A percentile compares a stretch with the other conserved stretches of the same genome.
These are phyloP conservation scores for Dicorynia guianensis DNA, from an alignment of 306 rosid species.

Conservation along the genomic window DNA sequence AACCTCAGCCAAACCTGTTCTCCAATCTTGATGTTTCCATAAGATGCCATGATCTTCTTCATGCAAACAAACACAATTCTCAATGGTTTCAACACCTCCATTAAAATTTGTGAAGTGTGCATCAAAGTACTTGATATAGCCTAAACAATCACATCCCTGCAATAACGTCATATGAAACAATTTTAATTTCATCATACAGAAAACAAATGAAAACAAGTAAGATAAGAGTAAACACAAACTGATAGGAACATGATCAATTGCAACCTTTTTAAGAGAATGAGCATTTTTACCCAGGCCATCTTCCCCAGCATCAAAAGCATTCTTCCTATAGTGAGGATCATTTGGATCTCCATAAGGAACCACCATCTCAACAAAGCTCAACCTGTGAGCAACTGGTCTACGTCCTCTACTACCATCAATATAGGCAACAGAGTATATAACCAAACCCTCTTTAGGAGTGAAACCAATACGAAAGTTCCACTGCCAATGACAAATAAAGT, in stretches of 20 bases:
- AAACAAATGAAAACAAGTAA: constrained; percentile 22
- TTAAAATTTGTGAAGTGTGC: constrained; percentile 80
- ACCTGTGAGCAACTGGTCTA: constrained; percentile 76
- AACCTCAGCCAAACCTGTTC: constrained; percentile 83
- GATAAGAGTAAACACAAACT: not conserved
- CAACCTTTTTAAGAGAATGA: constrained; percentile 84
- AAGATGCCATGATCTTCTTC: constrained; percentile 87
- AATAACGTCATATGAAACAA: constrained; percentile 36
- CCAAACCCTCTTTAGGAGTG: constrained; percentile 78
- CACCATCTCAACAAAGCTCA: constrained; percentile 88
- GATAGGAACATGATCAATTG: constrained; percentile 7
- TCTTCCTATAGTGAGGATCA: constrained; percentile 86
- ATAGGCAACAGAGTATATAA: constrained; percentile 74
- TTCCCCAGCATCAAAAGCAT: constrained; percentile 91
- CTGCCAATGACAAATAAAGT: constrained; percentile 54
- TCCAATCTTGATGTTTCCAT: constrained; percentile 96
- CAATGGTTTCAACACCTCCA: constrained; percentile 82
- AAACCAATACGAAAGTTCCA: constrained; percentile 88
- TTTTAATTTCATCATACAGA: constrained; percentile 28
- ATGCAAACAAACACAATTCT: constrained; percentile 85
- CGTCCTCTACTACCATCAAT: constrained; percentile 81
- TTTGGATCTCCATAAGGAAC: constrained; percentile 92
- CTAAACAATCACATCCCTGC: constrained; percentile 90
- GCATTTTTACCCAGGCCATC: constrained; percentile 87
- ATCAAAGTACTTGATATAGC: constrained; percentile 74